phyloP scores from a whole-genome alignment of 1,284 basidiomycete genomes.

The Xanthoconium separans region DNA sequence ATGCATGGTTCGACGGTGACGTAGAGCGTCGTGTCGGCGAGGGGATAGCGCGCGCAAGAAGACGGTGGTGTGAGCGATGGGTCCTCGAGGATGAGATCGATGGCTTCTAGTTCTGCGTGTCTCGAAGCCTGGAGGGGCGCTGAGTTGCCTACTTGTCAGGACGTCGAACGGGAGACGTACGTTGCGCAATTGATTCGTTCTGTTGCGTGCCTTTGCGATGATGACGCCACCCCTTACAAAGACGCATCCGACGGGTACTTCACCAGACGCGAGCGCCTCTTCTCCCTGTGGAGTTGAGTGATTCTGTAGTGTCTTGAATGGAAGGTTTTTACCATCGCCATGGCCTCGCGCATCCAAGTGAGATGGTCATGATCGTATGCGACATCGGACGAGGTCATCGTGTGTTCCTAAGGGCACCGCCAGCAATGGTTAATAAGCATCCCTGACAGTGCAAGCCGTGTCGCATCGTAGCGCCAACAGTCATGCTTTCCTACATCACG shows the following conservation, averaged over 20 bases:
- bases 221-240: slow-evolving; percentile 79
- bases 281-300: slow-evolving; percentile 52
- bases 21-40: slow-evolving; percentile 85
- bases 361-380: slow-evolving; percentile 26
- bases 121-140: slow-evolving; percentile 78
- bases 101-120: slow-evolving; percentile 97
- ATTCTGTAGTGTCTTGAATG: not conserved
- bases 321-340: slow-evolving; percentile 45
- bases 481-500: slow-evolving; percentile 16
- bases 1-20: slow-evolving; percentile 99
- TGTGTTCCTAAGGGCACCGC: not conserved
- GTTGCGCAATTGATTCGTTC: slow-evolving; percentile 93
- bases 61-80: slow-evolving; percentile 52
- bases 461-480: no score
- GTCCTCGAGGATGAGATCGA: slow-evolving; percentile 82
- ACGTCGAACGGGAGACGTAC: slow-evolving; percentile 43
- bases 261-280: slow-evolving; percentile 82
- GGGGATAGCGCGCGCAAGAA: slow-evolving; percentile 50
- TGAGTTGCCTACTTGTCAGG: not conserved
- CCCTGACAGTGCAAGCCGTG: no score
- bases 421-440: no score
- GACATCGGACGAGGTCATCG: not conserved
- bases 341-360: slow-evolving; percentile 54
- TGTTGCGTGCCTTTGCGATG: slow-evolving; percentile 87
- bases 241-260: slow-evolving; percentile 97